These are phyloP conservation scores for Diutina catenulata DNA, from an alignment of 1,139 yeast genomes.

Conservation along the genomic window DNA sequence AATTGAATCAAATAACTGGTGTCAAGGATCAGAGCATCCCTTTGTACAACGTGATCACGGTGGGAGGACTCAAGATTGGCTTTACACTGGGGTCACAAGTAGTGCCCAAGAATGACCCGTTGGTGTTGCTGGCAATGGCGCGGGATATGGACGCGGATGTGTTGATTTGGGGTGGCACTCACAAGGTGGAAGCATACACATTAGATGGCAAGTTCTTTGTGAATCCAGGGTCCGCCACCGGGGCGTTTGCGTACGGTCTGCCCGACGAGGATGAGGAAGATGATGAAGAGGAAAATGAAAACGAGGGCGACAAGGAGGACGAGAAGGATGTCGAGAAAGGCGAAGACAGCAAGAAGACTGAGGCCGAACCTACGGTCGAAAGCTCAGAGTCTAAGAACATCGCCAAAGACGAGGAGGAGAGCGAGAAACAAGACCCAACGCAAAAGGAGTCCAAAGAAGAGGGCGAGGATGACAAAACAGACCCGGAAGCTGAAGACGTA, in stretches of 20 bases:
- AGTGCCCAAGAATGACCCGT: constrained; percentile 80
- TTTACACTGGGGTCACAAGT: constrained; percentile 76
- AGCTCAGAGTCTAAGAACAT: constrained; percentile 4
- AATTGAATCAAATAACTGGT: constrained; percentile 17
- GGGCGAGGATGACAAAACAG: neutral
- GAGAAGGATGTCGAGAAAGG: constrained; percentile 12
- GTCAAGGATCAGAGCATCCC: constrained; percentile 33
- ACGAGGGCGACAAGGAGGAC: constrained; percentile 22
- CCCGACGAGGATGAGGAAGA: constrained; percentile 31
- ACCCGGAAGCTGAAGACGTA: neutral
- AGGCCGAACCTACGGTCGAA: constrained; percentile 1
- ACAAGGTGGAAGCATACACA: constrained; percentile 85
- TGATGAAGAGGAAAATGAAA: constrained; percentile 24
- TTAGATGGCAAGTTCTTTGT: constrained; percentile 86
- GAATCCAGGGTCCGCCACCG: constrained; percentile 95
- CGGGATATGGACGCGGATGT: constrained; percentile 89
- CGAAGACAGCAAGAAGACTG: constrained; percentile 8
- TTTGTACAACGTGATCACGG: constrained; percentile 49
- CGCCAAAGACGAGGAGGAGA: constrained; percentile 9
- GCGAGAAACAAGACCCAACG: neutral
- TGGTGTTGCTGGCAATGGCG: constrained; percentile 71
- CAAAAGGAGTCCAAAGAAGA: constrained; percentile 6
- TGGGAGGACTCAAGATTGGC: constrained; percentile 70
- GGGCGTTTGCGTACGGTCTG: constrained; percentile 56
- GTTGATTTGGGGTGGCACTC: constrained; percentile 94